These are phyloP conservation scores for Piper longum DNA, from an alignment of 164 flowering plant species.

Conservation along the genomic window DNA sequence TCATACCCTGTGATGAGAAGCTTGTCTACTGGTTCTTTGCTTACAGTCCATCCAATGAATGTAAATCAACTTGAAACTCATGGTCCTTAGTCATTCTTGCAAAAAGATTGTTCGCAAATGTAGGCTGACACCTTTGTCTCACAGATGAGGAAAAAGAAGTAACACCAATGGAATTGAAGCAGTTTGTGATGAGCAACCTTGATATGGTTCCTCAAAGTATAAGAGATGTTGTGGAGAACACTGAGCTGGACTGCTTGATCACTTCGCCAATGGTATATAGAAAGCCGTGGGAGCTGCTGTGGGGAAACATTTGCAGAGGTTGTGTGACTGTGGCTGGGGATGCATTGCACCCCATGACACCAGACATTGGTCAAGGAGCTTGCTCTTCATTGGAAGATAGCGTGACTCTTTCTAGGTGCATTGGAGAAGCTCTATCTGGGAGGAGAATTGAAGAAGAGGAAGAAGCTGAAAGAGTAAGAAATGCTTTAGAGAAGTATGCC, in stretches of 20 bases:
- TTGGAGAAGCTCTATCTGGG: constrained; percentile 11
- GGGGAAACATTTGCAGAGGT: constrained; percentile 26
- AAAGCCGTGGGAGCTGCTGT: constrained; percentile 24
- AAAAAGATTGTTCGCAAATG: no score
- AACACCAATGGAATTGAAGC: constrained; percentile 26
- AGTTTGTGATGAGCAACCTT: constrained; percentile 26
- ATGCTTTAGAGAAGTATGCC: constrained; percentile 5
- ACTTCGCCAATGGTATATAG: constrained; percentile 20
- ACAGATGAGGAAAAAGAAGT: constrained; percentile 18
- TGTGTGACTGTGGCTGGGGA: constrained; percentile 34
- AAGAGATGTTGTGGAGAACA: constrained; percentile 14
- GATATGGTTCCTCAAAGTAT: constrained; percentile 16
- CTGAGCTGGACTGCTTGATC: constrained; percentile 9
- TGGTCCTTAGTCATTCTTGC: not conserved
- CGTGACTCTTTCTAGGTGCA: constrained; percentile 22
- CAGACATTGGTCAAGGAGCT: constrained; percentile 36
- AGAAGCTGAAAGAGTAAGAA: constrained; percentile 19
- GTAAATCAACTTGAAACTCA: constrained; percentile 4
- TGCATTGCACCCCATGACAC: constrained; percentile 48
- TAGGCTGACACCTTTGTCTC: not conserved
- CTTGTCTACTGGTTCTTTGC: constrained; percentile 46
- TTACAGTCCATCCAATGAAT: constrained; percentile 11
- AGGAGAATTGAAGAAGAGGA: not conserved
- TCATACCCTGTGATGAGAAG: constrained; percentile 32
- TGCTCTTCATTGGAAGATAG: constrained; percentile 33